These are phyloP conservation scores for Detonula confervacea DNA, from an alignment of 352 stramenopile genomes.

Conservation along the genomic window DNA sequence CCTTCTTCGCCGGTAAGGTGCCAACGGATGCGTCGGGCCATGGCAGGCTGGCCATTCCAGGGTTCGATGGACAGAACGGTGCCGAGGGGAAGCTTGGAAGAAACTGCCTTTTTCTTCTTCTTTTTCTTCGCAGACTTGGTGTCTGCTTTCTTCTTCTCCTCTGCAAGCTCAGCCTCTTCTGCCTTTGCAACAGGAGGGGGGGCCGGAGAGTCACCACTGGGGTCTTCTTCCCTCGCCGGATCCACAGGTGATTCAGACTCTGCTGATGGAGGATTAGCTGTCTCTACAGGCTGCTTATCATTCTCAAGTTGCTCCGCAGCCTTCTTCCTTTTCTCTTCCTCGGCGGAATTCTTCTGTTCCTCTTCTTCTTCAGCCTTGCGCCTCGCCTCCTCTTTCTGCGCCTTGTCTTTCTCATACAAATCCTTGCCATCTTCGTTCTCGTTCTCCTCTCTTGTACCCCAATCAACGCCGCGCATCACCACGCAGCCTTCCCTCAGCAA, in stretches of 20 bases:
- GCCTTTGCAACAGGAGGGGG: slow-evolving; percentile 1
- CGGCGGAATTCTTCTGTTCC: slow-evolving; percentile 19
- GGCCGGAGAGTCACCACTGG: slow-evolving; percentile 6
- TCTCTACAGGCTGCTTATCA: slow-evolving; percentile 50
- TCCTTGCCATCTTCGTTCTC: slow-evolving; percentile 80
- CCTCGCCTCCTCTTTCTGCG: slow-evolving; percentile 67
- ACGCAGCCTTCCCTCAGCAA: slow-evolving; percentile 73
- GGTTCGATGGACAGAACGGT: slow-evolving; percentile 77
- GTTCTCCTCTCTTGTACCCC: too few species aligned
- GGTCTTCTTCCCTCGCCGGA: slow-evolving; percentile 43
- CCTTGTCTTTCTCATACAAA: slow-evolving; percentile 80
- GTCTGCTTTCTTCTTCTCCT: slow-evolving; percentile 18
- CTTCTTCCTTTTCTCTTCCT: slow-evolving; percentile 59
- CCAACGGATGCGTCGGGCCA: slow-evolving; percentile 79
- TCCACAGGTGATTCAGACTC: slow-evolving; percentile 27
- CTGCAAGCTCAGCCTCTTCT: slow-evolving; percentile 13
- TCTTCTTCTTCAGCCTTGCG: slow-evolving; percentile 38
- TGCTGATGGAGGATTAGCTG: slow-evolving; percentile 29
- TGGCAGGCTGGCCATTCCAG: slow-evolving; percentile 76
- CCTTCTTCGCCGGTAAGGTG: slow-evolving; percentile 80
- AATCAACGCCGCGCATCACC: slow-evolving; percentile 81
- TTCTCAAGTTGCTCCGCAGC: too few species aligned
- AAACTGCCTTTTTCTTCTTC: slow-evolving; percentile 61
- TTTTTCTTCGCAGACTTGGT: too few species aligned
- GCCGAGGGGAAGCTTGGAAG: slow-evolving; percentile 73